Evolutionary conservation across 257 asterid genomes (phyloP), one percentile per base, ranked within the genome.

Genomic region (Rehmannia glutinosa): DNA sequence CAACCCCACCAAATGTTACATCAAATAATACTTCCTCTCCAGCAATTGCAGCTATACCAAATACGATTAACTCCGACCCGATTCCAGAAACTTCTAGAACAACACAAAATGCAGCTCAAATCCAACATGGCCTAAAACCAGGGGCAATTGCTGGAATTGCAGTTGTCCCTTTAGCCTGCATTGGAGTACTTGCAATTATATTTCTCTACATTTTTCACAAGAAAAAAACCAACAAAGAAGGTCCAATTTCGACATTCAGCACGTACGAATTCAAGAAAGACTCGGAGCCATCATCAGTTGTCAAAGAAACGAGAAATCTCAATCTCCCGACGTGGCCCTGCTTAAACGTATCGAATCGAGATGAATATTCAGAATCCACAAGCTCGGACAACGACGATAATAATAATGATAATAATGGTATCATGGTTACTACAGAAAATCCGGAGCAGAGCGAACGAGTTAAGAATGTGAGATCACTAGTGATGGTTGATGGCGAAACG

Each of bases 41-140:
- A 1, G 97, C 97, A 7, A 90, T 93, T 69, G 97, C 97, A 3
- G 99, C 84, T 67, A 90, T 93, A 17, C 99, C 99, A 0, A 80
- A 82, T 70, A 82, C 84, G 16, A 68, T 86, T 25, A 80, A 54
- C 62, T 38, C 82, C 9, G 47, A 69, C 27, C 82, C 95, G 2
- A 4, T 45, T 35, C 80, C 73, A 41, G 63, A 68, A 62, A 64
- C 87, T 2, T 15, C 83, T 6, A 68, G 62, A 23, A 25, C 84
- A 25, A 35, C 79, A 25, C 35, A 77, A 30, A 62, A 24, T 59
- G 70, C 73, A 41, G 68, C 66, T 16, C 81, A 66, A 39, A 41
- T 43, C 43, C 77, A 82, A 58, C 50, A 73, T 25, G 78, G 86
- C 33, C 72, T 90, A 9, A 86, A 86, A 43, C 95, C 97, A 0